Conservation (phyloP, 352 stramenopile genomes). For the Phytophthora kernoviae region DNA sequence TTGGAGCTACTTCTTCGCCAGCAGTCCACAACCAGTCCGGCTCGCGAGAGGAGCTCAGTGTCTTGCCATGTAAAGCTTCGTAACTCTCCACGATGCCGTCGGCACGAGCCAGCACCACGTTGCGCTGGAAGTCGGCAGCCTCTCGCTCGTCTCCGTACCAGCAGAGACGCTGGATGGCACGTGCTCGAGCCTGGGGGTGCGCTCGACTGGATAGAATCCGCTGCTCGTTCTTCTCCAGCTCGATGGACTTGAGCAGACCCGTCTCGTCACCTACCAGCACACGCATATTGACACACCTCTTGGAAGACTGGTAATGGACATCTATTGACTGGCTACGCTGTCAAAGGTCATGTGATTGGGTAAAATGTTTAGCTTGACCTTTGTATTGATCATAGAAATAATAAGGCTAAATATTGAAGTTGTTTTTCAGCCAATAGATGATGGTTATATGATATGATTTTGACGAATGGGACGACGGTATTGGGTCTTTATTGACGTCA, state of each 20-base stretch:
- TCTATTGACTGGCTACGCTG: not conserved
- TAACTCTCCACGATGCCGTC: constrained; percentile 76
- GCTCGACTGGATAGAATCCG: constrained; percentile 51
- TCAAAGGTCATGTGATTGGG: not conserved
- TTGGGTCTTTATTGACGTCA: not conserved
- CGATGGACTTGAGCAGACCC: constrained; percentile 81
- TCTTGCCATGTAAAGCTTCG: constrained; percentile 45
- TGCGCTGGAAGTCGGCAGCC: constrained; percentile 37
- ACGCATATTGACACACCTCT: constrained; percentile 55
- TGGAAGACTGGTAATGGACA: not conserved
- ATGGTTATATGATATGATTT: too few relatives aligned
- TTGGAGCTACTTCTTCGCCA: constrained; percentile 13
- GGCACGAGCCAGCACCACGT: constrained; percentile 62
- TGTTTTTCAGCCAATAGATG: too few relatives aligned
- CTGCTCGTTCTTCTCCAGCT: constrained; percentile 76
- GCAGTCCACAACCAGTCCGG: constrained; percentile 54
- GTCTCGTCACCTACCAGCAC: constrained; percentile 85
- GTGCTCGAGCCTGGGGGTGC: constrained; percentile 51
- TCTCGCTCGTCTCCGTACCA: constrained; percentile 65
- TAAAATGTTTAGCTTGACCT: not conserved
- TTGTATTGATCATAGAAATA: not conserved
- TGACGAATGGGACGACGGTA: too few relatives aligned
- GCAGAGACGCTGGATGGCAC: constrained; percentile 58
- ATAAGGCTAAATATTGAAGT: too few relatives aligned
- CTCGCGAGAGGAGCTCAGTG: constrained; percentile 29